Evolutionary conservation across 148 eudicot species (phyloP), one percentile per base, ranked within the genome.

Genomic region (Amaranthus palmeri): DNA sequence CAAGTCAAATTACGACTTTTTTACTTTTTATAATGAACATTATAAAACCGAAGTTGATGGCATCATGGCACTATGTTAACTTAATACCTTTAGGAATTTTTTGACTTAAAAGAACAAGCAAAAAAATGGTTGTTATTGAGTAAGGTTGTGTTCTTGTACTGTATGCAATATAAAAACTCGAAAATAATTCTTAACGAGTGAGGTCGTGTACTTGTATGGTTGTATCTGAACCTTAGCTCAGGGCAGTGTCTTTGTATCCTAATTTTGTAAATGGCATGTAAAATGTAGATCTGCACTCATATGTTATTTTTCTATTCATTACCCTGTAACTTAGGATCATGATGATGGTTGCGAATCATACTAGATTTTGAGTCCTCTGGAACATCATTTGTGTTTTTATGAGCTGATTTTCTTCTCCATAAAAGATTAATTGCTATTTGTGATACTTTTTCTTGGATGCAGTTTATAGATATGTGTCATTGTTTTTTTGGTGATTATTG

Each of bases 361-460:
- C 50, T 43, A 50, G 40, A 47, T 11, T 47, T 18, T 51, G 6
- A 5, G 40, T 67, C 14, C 14, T 8, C 13, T 8, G 25, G 36
- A 7, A 8, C 42, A 41, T 67, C 45, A 13, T 36, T 9, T 50
- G 44, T 51, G 55, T 51, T 13, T 10, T 50, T 51, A 4, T 5
- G 52, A 65, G 53, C 52, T 70, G 8, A 8, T 58, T 70, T 42
- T 41, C 58, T 40, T 69, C 10, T 43, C n/a, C 44, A 17, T 41
- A 42, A 55, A n/a, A 40, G 55, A 41, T 14, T 61, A 43, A 6
- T 8, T 5, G 9, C 14, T 69, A 7, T 44, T 42, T 1, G 43
- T 57, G 6, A 6, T 58, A 17, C 57, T 55, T 66, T 4, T n/a
- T 65, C 9, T 65, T 65, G 70, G 68, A 64, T 14, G 76, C 56